These are phyloP conservation scores for Tremellales sp. DNA, from an alignment of 1,284 basidiomycete species.

Conservation along the genomic window DNA sequence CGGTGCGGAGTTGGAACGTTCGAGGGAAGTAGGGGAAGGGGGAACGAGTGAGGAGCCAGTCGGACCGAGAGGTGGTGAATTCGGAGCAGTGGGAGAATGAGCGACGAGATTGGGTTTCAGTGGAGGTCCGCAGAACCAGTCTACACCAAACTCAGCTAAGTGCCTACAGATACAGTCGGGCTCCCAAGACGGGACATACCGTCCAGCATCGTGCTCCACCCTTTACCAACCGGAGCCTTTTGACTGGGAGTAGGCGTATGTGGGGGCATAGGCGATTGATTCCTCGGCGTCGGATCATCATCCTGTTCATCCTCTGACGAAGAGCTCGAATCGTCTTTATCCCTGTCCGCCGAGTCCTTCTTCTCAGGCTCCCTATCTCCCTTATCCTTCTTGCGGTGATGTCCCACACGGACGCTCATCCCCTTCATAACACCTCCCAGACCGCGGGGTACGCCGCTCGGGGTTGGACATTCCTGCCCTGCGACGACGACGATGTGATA, in stretches of 20 bases:
- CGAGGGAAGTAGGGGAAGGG: constrained; percentile 5
- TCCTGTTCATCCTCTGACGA: constrained; percentile 5
- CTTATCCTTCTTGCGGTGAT: constrained; percentile 15
- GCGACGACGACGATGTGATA: constrained; percentile 54
- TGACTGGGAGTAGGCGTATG: constrained; percentile 8
- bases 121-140: constrained; percentile 37
- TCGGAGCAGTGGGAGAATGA: constrained; percentile 8
- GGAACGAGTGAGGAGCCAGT: neutral
- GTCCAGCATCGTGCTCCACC: constrained; percentile 45
- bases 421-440: constrained; percentile 48
- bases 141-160: constrained; percentile 10
- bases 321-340: constrained; percentile 4
- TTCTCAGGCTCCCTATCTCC: constrained; percentile 23
- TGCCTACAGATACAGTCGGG: neutral
- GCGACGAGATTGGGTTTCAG: constrained; percentile 2
- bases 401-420: constrained; percentile 22
- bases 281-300: constrained; percentile 5
- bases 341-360: constrained; percentile 4
- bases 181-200: constrained; percentile 20
- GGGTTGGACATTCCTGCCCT: constrained; percentile 50
- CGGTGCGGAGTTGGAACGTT: constrained; percentile 12
- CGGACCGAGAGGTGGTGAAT: constrained; percentile 3
- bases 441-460: constrained; percentile 46
- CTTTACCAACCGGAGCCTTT: constrained; percentile 15
- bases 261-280: constrained; percentile 11